Base-by-base conservation (phyloP, 2,329 filamentous ascomycete species). In the Phaeosphaeria sp. region DNA sequence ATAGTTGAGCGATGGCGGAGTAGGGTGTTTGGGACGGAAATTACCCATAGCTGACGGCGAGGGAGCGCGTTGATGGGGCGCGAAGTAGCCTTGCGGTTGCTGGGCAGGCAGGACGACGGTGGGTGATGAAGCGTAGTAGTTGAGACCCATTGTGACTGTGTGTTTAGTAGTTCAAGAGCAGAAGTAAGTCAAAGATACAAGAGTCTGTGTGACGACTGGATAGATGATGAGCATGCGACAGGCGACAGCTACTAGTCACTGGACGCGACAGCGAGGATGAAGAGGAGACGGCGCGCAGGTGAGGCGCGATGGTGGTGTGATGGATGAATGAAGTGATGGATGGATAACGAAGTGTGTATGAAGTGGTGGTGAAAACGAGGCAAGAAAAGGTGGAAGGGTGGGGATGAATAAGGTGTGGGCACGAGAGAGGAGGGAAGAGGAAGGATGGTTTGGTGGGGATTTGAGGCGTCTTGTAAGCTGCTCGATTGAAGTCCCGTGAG, bases 111-210 rank as follows among this genome's bases (percentile, higher is more conserved):
- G 74, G 62, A 81, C 77, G 56, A 82, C 77, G 39, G 79, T 80
- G 44, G 81, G 80, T 53, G 80, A 79, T 40, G 80, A 80, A 59
- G 78, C 74, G 69, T 78, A 80, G 72, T 81, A 81, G 72, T 80
- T 78, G 60, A 78, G 74, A 67, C 72, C 76, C 77, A 79, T 79
- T 65, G 64, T 73, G 51, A 73, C 75, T 77, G 75, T 71, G 57
- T 73, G 73, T 75, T 77, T 76, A 77, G 75, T 78, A 76, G 61
- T 60, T 71, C 59, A 74, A 68, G 64, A 60, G 61, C 53, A 63
- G 51, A 56, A 65, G 60, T 59, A 60, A 56, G 63, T 61, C 49
- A 69, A 63, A 64, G 72, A 76, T 76, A 76, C 74, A 71, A 68
- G 55, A 56, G 65, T 63, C 67, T 71, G 71, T 64, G 59, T 63